These are phyloP conservation scores for Podospora conica DNA, from an alignment of 495 filamentous ascomycete genomes.

Conservation along the genomic window DNA sequence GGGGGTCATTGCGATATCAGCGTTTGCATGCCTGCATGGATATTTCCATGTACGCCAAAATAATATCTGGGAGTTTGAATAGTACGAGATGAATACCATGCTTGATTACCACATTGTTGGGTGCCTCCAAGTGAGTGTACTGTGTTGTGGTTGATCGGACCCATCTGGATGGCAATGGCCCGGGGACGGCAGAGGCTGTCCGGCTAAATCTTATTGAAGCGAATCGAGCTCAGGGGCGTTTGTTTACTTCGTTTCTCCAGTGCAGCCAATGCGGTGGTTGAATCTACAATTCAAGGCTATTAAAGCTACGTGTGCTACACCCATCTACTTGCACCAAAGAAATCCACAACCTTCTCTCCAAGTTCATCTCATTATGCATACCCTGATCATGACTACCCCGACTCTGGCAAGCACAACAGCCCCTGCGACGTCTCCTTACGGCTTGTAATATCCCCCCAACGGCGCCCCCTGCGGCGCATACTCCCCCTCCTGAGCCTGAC, in stretches of 20 bases:
- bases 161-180: too few species aligned
- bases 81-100: neutral
- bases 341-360: too few species aligned
- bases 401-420: neutral
- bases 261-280: neutral
- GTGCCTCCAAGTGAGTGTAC: too few species aligned
- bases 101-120: too few species aligned
- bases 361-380: neutral
- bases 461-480: neutral
- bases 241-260: neutral
- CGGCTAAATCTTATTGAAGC: neutral
- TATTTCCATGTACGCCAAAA: too few species aligned
- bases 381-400: neutral
- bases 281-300: neutral
- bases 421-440: neutral
- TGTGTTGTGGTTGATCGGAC: too few species aligned
- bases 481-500: neutral
- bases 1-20: too few species aligned
- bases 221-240: neutral
- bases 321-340: neutral
- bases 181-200: neutral
- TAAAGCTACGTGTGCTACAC: neutral
- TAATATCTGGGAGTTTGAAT: neutral
- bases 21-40: neutral
- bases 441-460: neutral